A percentile compares a stretch with the other conserved stretches of the same genome.
phyloP scores from a whole-genome alignment of 768 basidiomycete genomes.

The Gymnopilus junonius region DNA sequence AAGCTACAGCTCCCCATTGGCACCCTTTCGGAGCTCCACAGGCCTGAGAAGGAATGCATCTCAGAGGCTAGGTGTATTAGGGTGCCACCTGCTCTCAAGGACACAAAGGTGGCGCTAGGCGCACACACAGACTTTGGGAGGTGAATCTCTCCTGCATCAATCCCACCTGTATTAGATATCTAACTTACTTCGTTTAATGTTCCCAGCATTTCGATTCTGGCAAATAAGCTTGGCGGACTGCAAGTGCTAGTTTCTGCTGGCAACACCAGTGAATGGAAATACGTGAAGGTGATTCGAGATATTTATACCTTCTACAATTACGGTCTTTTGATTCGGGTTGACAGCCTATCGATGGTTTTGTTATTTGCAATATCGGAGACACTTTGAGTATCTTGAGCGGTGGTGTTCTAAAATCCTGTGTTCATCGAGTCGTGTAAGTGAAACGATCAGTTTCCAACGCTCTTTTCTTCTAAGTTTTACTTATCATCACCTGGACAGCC shows the following conservation, averaged over 20 bases:
- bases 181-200: slow-evolving; percentile 33
- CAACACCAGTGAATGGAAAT: slow-evolving; percentile 62
- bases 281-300: slow-evolving; percentile 51
- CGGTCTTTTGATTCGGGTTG: neutral
- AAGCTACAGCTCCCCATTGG: slow-evolving; percentile 54
- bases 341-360: slow-evolving; percentile 53
- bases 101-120: slow-evolving; percentile 43
- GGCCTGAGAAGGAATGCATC: slow-evolving; percentile 46
- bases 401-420: slow-evolving; percentile 60
- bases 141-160: slow-evolving; percentile 23
- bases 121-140: slow-evolving; percentile 73
- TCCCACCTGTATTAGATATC: too few relatives aligned
- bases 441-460: neutral
- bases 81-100: slow-evolving; percentile 41
- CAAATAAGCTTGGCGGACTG: slow-evolving; percentile 66
- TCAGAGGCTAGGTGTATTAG: slow-evolving; percentile 58
- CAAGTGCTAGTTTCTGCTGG: slow-evolving; percentile 57
- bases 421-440: slow-evolving; percentile 61
- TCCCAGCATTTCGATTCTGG: slow-evolving; percentile 54
- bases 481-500: slow-evolving; percentile 23
- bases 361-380: slow-evolving; percentile 63
- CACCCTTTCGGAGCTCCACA: slow-evolving; percentile 46
- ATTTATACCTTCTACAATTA: neutral
- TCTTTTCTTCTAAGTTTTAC: neutral
- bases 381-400: slow-evolving; percentile 61